phyloP scores from a whole-genome alignment of 148 eudicot genomes.

The Suaeda aralocaspica region DNA sequence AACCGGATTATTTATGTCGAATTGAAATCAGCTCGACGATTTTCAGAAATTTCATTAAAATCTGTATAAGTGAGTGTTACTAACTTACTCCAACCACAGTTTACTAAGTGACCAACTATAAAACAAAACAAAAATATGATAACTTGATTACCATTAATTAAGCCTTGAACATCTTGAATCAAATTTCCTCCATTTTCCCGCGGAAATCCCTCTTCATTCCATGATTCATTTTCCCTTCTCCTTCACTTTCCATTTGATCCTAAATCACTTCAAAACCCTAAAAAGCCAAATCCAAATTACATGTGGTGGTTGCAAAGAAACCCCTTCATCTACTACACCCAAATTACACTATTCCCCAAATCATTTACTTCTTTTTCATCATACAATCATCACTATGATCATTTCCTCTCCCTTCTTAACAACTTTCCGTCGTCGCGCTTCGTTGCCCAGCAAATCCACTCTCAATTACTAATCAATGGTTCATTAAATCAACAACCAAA shows the following conservation, averaged over 20 bases:
- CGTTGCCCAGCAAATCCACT: constrained; percentile 50
- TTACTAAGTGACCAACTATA: too few species aligned
- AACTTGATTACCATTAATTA: neutral
- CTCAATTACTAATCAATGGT: constrained; percentile 33
- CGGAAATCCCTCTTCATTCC: neutral
- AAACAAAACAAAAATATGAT: neutral
- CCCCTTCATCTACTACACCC: neutral
- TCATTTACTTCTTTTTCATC: constrained; percentile 10
- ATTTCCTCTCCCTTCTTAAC: constrained; percentile 30
- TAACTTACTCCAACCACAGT: too few species aligned
- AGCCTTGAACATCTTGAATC: neutral
- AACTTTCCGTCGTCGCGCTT: constrained; percentile 29
- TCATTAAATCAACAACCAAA: constrained; percentile 15
- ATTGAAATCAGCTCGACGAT: too few species aligned
- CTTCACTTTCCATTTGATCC: neutral
- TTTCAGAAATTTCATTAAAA: too few species aligned
- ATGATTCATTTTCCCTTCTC: neutral
- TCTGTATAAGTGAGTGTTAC: too few species aligned
- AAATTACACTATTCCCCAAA: constrained; percentile 2
- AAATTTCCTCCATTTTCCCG: neutral
- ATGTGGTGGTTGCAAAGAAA: constrained; percentile 20
- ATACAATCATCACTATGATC: constrained; percentile 5
- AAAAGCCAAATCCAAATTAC: neutral
- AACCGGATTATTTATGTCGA: too few species aligned
- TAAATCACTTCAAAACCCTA: neutral